phyloP scores from a whole-genome alignment of 176 grass and related monocot genomes.

The Typha latifolia region DNA sequence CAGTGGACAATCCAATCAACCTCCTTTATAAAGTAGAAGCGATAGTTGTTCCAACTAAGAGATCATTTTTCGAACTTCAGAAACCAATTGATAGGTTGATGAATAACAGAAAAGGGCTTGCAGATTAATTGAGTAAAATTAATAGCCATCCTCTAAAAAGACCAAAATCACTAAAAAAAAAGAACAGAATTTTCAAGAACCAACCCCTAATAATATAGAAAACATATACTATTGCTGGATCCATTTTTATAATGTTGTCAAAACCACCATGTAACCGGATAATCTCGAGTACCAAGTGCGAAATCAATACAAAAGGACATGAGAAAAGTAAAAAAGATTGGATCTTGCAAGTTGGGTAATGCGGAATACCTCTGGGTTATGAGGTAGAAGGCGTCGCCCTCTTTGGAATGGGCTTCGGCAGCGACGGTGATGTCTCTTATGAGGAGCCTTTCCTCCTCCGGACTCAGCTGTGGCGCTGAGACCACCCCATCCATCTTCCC shows the following conservation, averaged over 20 bases:
- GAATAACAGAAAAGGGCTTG: not conserved
- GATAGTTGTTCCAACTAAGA: too few relatives aligned
- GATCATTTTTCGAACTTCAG: not conserved
- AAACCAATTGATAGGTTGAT: not conserved
- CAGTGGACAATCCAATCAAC: not conserved
- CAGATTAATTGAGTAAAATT: not conserved
- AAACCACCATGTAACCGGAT: not conserved
- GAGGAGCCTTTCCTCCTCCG: constrained; percentile 64
- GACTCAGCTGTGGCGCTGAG: constrained; percentile 32
- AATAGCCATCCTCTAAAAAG: not conserved
- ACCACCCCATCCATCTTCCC: constrained; percentile 19
- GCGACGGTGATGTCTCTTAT: constrained; percentile 83
- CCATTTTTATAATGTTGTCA: not conserved
- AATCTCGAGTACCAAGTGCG: not conserved
- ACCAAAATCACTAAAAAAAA: not conserved
- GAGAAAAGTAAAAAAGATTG: not conserved
- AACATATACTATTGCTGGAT: not conserved
- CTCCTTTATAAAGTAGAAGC: too few relatives aligned
- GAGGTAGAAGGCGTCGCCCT: constrained; percentile 93
- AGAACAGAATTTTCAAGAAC: not conserved
- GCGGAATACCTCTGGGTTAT: constrained; percentile 60
- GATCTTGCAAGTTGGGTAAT: not conserved
- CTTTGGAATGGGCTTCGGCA: constrained; percentile 71
- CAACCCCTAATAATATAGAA: not conserved
- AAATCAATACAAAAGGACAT: not conserved